Percentiles rank a stretch among this genome's conserved stretches.
phyloP scores from a whole-genome alignment of 371 early-diverging fungal genomes.

The Encephalitozoon intestinalis region DNA sequence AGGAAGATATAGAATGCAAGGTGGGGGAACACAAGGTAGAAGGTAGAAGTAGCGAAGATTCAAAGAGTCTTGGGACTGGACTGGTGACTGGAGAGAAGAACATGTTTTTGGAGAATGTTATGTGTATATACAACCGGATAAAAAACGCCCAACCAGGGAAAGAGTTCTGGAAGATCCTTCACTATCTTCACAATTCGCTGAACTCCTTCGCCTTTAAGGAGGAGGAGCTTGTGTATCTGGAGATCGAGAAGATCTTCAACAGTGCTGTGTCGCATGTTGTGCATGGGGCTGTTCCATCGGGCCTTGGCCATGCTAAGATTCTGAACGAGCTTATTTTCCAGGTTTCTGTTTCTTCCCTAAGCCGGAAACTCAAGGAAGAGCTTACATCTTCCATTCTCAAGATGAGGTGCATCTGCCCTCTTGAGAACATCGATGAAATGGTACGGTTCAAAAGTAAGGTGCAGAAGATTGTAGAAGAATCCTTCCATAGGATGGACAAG shows the following conservation, averaged over 20 bases:
- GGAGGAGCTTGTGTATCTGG: neutral
- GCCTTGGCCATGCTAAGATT: neutral
- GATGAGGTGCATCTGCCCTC: neutral
- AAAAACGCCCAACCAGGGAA: neutral
- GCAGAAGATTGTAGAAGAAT: slow-evolving; percentile 7
- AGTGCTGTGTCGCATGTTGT: neutral
- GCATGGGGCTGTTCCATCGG: neutral
- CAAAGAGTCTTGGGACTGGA: too few relatives aligned
- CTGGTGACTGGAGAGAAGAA: neutral
- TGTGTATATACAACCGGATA: neutral
- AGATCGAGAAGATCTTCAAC: neutral
- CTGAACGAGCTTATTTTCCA: neutral
- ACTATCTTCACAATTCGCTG: neutral
- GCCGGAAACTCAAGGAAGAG: neutral
- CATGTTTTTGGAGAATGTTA: neutral
- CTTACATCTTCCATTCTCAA: slow-evolving; percentile 17
- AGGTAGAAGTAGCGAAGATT: neutral
- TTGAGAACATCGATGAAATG: slow-evolving; percentile 11
- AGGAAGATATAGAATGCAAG: neutral
- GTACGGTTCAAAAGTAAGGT: slow-evolving; percentile 26
- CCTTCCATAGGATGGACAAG: slow-evolving; percentile 22
- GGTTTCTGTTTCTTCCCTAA: neutral
- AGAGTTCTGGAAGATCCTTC: slow-evolving; percentile 1
- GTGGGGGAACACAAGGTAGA: neutral
- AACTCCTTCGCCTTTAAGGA: neutral